Evolutionary conservation across 2,329 filamentous ascomycete genomes (phyloP).

Genomic region (Microdochium bolleyi): DNA sequence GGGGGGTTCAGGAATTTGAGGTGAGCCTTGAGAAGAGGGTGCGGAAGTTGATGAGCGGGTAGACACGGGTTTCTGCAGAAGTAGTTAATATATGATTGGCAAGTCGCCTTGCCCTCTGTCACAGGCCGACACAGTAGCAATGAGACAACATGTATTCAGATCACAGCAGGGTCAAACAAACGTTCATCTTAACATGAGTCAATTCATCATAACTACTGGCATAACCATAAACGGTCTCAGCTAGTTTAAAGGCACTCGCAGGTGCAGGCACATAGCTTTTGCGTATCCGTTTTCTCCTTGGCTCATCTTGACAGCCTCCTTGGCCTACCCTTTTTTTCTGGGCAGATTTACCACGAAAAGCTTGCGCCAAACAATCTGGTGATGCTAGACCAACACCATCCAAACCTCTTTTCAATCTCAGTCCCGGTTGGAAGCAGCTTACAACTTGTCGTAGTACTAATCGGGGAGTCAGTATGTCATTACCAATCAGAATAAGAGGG

Average conservation of each 20-base stretch:
- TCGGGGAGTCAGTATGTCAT: slow-evolving; percentile 29
- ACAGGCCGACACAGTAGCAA: background rate
- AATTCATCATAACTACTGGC: slow-evolving; percentile 1
- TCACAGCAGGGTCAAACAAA: too few species aligned
- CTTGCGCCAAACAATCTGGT: background rate
- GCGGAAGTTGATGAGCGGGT: slow-evolving; percentile 5
- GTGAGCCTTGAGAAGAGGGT: slow-evolving; percentile 52
- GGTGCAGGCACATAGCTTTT: background rate
- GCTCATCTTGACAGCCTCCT: background rate
- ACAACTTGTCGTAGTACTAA: slow-evolving; percentile 99
- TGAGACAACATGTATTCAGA: too few species aligned
- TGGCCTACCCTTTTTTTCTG: background rate
- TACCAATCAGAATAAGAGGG: background rate
- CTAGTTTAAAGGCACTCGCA: background rate
- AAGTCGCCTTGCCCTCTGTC: too few species aligned
- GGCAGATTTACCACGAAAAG: background rate
- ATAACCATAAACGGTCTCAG: background rate
- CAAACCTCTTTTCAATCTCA: background rate
- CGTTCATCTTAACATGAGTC: background rate
- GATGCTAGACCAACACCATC: background rate
- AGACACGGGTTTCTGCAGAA: too few species aligned
- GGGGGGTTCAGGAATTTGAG: slow-evolving; percentile 61
- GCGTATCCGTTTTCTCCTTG: background rate
- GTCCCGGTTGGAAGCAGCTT: slow-evolving; percentile 28
- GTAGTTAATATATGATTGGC: too few species aligned